Evolutionary conservation across 495 filamentous ascomycete genomes (phyloP).

Genomic region (Aspergillus wentii): DNA sequence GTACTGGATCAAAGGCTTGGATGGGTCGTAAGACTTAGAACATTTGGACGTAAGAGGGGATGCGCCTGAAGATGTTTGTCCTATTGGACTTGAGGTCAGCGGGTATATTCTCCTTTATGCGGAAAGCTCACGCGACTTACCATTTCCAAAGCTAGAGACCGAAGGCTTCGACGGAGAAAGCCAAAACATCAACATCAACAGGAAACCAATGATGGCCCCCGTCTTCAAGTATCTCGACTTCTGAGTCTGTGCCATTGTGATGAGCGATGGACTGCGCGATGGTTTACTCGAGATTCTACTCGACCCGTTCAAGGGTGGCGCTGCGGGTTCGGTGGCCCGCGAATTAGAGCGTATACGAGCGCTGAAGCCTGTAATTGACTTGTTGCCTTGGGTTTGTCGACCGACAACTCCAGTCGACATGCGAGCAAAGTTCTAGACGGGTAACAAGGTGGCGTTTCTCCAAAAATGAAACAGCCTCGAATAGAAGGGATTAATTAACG

Average conservation of each 20-base stretch:
- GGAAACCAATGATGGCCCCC: constrained; percentile 66
- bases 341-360: constrained; percentile 33
- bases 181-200: constrained; percentile 73
- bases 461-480: constrained; percentile 7
- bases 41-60: constrained; percentile 51
- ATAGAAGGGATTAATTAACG: constrained; percentile 20
- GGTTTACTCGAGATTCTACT: constrained; percentile 11
- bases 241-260: constrained; percentile 65
- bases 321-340: constrained; percentile 17
- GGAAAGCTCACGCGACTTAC: constrained; percentile 34
- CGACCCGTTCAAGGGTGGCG: constrained; percentile 6
- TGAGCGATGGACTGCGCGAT: constrained; percentile 8
- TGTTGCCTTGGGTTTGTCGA: constrained; percentile 16
- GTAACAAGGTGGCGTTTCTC: constrained; percentile 8
- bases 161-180: constrained; percentile 53
- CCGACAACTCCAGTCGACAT: constrained; percentile 46
- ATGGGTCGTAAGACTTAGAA: constrained; percentile 70
- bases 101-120: no score
- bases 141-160: constrained; percentile 30
- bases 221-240: constrained; percentile 78
- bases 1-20: constrained; percentile 94
- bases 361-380: constrained; percentile 11
- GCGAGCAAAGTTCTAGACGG: constrained; percentile 28
- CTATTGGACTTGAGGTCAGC: no score
- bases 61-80: constrained; percentile 18